phyloP scores from a whole-genome alignment of 768 basidiomycete genomes.

The Russula griseocarnosa region DNA sequence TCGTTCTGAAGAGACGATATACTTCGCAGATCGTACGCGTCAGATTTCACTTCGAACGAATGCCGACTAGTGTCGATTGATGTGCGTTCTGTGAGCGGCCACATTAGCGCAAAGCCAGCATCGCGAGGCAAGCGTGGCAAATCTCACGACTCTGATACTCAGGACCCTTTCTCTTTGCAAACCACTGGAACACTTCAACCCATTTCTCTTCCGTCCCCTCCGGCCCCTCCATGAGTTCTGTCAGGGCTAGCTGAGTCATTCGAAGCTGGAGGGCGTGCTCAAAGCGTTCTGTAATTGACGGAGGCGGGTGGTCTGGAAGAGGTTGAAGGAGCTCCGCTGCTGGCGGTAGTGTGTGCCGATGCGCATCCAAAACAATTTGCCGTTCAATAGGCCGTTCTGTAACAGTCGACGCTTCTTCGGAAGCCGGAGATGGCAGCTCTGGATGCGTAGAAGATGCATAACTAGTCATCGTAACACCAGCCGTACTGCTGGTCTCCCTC shows the following conservation, averaged over 20 bases:
- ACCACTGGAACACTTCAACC: conserved; percentile 83
- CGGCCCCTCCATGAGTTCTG: conserved; percentile 80
- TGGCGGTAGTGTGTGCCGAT: conserved; percentile 38
- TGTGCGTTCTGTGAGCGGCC: conserved; percentile 14
- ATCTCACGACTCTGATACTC: conserved; percentile 28
- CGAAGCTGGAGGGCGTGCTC: conserved; percentile 79
- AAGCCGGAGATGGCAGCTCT: not conserved
- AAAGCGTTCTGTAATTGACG: conserved; percentile 58
- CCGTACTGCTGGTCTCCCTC: not conserved
- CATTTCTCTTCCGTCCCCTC: conserved; percentile 78
- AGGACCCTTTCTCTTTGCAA: conserved; percentile 56
- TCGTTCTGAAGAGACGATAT: not conserved
- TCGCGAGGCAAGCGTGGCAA: not conserved
- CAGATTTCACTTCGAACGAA: conserved; percentile 22
- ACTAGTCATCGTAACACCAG: not conserved
- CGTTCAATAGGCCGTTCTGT: conserved; percentile 10
- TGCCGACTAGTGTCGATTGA: conserved; percentile 24
- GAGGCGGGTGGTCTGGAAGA: conserved; percentile 45
- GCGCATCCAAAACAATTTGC: conserved; percentile 33
- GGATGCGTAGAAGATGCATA: not conserved
- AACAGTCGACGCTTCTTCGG: conserved; percentile 15
- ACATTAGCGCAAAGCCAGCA: not conserved
- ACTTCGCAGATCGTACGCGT: conserved; percentile 3
- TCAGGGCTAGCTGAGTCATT: conserved; percentile 78
- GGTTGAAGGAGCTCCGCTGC: conserved; percentile 44